Base-by-base conservation (phyloP, 257 asterid genomes). In the Scutellaria galericulata region DNA sequence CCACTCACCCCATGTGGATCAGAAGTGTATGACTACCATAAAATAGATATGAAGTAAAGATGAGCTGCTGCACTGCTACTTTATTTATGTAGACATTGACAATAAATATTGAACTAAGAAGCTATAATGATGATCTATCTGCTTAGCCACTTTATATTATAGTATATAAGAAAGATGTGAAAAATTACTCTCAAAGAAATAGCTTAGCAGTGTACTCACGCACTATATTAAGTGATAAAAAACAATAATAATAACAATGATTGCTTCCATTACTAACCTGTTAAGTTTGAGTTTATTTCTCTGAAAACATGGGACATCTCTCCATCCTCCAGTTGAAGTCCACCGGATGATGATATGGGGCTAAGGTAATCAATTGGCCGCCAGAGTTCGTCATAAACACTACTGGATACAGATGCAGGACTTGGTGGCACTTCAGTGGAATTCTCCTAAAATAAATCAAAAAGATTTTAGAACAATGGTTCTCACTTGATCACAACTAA, bases 371-470 rank as follows among this genome's bases (percentile, higher is more conserved):
- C 98, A 18, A 83, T 73, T 61, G 88, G 83, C 85, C 90, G 84
- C 91, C 96, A 95, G 77, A 61, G 67, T 22, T 88, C 96, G 39
- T 92, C 98, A 52, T 83, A 87, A 80, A 83, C 56, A 66, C 89
- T 91, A 78, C 98, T 95, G 82, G 96, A 90, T 40, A 89, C 90
- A 35, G 99, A 92, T 74, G 98, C 99, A 24, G 99, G 99, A 85
- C 99, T 95, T 53, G 99, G 98, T 72, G 99, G 99, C 68, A 95
- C 98, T 87, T 95, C 98, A 5, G 99, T 92, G 54, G 83, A 85
- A 67, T 95, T 85, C 78, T 93, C 98, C 99, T 95, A 70, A 27
- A 86, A 77, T 61, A 79, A 53, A 75, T 15, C 66, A 51, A 63
- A 40, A 42, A 6, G 45, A 35, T 44, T 47, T 44, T 15, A 75